phyloP scores from a whole-genome alignment of 768 basidiomycete genomes.

The Thelephora ganbajun region DNA sequence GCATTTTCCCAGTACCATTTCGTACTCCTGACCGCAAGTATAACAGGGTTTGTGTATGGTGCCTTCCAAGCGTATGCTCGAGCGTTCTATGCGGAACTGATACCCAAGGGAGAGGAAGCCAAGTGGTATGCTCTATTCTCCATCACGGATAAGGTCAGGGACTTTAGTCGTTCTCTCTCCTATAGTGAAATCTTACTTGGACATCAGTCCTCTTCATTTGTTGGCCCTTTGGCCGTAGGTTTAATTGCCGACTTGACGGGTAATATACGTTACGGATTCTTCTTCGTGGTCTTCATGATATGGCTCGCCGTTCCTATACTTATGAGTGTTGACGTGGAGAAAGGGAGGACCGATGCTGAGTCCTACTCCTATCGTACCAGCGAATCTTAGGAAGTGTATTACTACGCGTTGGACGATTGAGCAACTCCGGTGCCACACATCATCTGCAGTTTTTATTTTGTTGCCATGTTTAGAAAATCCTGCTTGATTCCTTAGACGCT shows the following conservation, averaged over 20 bases:
- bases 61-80: slow-evolving; percentile 87
- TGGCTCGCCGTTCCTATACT: slow-evolving; percentile 73
- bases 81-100: slow-evolving; percentile 74
- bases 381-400: not conserved
- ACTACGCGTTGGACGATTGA: not conserved
- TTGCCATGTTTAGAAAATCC: no score
- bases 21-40: not conserved
- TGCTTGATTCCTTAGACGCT: no score
- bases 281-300: slow-evolving; percentile 76
- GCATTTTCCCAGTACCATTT: not conserved
- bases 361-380: slow-evolving; percentile 14
- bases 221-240: slow-evolving; percentile 84
- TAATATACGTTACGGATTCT: slow-evolving; percentile 85
- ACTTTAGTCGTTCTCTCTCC: not conserved
- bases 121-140: slow-evolving; percentile 78
- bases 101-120: slow-evolving; percentile 82
- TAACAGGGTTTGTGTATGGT: slow-evolving; percentile 60
- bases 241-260: slow-evolving; percentile 79
- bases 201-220: slow-evolving; percentile 72
- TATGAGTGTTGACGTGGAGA: slow-evolving; percentile 49
- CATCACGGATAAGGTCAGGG: slow-evolving; percentile 74
- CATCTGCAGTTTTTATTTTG: no score
- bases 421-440: no score
- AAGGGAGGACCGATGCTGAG: slow-evolving; percentile 41
- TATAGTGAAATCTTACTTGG: slow-evolving; percentile 3